A percentile compares a stretch with the other conserved stretches of the same genome.
phyloP scores from a whole-genome alignment of 495 filamentous ascomycete genomes.

The Hypoxylon fuscum region DNA sequence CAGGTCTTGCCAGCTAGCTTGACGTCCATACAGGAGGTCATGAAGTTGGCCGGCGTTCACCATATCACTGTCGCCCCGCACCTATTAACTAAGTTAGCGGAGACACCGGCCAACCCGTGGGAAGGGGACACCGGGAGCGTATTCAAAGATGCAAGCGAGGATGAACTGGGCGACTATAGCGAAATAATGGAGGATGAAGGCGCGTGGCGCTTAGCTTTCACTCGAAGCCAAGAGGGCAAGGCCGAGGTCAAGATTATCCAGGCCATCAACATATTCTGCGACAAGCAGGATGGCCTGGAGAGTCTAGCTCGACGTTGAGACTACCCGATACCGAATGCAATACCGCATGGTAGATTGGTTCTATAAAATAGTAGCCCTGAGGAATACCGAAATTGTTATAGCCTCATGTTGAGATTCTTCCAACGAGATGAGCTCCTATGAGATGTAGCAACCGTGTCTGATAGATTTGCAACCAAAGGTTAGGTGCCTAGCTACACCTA shows the following conservation, averaged over 20 bases:
- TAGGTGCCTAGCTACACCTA: too few species aligned
- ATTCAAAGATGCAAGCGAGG: slow-evolving; percentile 32
- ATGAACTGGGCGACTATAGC: slow-evolving; percentile 19
- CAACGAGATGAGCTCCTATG: too few species aligned
- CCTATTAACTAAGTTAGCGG: slow-evolving; percentile 58
- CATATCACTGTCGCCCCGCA: slow-evolving; percentile 66
- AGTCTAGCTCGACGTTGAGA: slow-evolving; percentile 49
- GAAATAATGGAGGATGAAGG: slow-evolving; percentile 52
- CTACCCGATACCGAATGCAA: too few species aligned
- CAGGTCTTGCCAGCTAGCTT: slow-evolving; percentile 66
- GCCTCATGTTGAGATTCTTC: too few species aligned
- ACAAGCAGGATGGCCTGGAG: slow-evolving; percentile 65
- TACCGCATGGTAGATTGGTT: too few species aligned
- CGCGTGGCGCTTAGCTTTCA: slow-evolving; percentile 60
- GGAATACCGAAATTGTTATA: too few species aligned
- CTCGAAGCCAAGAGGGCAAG: slow-evolving; percentile 55
- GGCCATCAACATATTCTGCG: slow-evolving; percentile 69
- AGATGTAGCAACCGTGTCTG: too few species aligned
- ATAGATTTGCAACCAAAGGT: too few species aligned
- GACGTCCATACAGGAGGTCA: slow-evolving; percentile 64
- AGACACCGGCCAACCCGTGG: slow-evolving; percentile 47
- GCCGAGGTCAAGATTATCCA: slow-evolving; percentile 63
- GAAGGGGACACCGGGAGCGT: slow-evolving; percentile 50
- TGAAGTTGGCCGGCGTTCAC: slow-evolving; percentile 63
- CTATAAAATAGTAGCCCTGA: too few species aligned